These are phyloP conservation scores for Camellia oleifera DNA, from an alignment of 179 eudicot genomes.

Conservation along the genomic window DNA sequence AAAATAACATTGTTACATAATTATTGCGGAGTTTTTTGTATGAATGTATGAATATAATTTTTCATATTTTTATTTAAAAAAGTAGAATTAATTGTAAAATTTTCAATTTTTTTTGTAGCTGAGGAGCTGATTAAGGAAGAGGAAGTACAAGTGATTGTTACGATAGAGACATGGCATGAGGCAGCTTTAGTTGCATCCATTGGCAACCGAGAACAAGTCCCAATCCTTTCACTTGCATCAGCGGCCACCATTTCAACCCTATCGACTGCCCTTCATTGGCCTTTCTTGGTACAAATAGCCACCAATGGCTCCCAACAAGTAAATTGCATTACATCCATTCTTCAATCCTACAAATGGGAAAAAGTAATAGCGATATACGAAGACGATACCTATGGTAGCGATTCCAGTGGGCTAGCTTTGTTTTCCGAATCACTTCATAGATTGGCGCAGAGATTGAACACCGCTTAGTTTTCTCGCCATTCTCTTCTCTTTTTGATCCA, in stretches of 20 bases:
- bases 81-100: not conserved
- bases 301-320: slow-evolving; percentile 19
- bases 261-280: slow-evolving; percentile 25
- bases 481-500: slow-evolving; percentile 30
- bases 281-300: slow-evolving; percentile 41
- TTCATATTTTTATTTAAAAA: not conserved
- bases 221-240: slow-evolving; percentile 16
- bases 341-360: slow-evolving; percentile 36
- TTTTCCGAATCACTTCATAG: slow-evolving; percentile 34
- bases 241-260: slow-evolving; percentile 19
- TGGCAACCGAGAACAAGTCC: slow-evolving; percentile 35
- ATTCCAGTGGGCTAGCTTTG: slow-evolving; percentile 23
- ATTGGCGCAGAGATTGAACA: slow-evolving; percentile 34
- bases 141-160: slow-evolving; percentile 23
- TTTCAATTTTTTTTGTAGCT: slow-evolving; percentile 16
- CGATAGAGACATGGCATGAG: slow-evolving; percentile 33
- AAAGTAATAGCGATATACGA: slow-evolving; percentile 46
- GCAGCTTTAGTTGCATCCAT: slow-evolving; percentile 33
- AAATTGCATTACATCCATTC: slow-evolving; percentile 25
- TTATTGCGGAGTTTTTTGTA: too few relatives aligned
- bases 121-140: slow-evolving; percentile 21
- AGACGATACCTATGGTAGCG: slow-evolving; percentile 29
- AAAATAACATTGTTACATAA: too few relatives aligned
- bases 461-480: slow-evolving; percentile 29
- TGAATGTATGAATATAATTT: too few relatives aligned